Evolutionary conservation across 1,139 yeast species (phyloP), one percentile per base, ranked within the genome.

Genomic region (Candida neerlandica): DNA sequence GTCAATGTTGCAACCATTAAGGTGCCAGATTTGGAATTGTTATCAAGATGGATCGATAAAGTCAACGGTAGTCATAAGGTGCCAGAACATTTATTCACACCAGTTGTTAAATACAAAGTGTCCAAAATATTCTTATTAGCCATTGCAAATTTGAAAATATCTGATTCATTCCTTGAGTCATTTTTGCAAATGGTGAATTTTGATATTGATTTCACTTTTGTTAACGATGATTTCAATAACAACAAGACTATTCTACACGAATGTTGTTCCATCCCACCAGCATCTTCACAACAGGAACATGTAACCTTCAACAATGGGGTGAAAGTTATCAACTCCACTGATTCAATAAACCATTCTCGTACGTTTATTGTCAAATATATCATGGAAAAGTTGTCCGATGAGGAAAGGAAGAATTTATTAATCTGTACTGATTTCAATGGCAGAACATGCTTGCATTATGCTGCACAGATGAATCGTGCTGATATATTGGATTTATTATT

Each of bases 361-460:
- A 60, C 66, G 3, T 75, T 74, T 50, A 66, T 76, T 21, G 70
- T 75, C 2, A 59, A 71, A 48, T 65, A 69, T 50, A 64, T 73
- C 27, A 58, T 73, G 61, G 59, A 66, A 2, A 60, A 60, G 29
- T 53, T 68, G 10, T 45, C 65, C 0, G 50, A 54, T 3, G 58
- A 57, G 2, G 59, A 63, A 1, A 55, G 66, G 5, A 50, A 56
- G 7, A 58, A 60, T 4, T 55, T 75, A 9, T 62, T 76, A 7
- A 66, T 75, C 5, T 66, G 75, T 19, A 73, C 70, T 50, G 95
- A 87, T 61, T 77, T 79, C 41, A 85, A 88, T 57, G 96, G 96
- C 4, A 78, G 95, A 57, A 85, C 86, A 2, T 92, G 98, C 37
- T 70, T 94, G 12, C 98, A 94, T 66, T 90, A 92, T 64, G 96